These are phyloP conservation scores for Chlorokybus atmophyticus DNA, from an alignment of 139 green algal species.

Conservation along the genomic window DNA sequence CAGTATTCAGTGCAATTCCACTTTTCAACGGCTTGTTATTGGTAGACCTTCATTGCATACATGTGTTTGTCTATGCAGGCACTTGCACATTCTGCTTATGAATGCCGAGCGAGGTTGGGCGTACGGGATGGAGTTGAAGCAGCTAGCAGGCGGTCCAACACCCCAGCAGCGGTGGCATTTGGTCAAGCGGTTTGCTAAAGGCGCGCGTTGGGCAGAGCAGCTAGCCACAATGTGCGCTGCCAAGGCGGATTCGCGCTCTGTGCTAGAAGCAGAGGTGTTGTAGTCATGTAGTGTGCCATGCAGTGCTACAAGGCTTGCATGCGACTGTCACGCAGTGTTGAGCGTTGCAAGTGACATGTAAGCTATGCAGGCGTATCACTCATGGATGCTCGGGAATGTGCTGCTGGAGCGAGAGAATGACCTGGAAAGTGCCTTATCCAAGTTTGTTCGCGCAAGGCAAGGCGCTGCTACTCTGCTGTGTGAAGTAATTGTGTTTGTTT, in stretches of 20 bases:
- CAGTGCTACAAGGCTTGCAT: too few species aligned
- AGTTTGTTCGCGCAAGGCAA: slow-evolving; percentile 53
- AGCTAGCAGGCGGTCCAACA: slow-evolving; percentile 36
- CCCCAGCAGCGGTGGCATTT: slow-evolving; percentile 49
- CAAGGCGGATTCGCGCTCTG: slow-evolving; percentile 43
- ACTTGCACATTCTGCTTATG: slow-evolving; percentile 70
- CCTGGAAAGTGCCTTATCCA: slow-evolving; percentile 52
- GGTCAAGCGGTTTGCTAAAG: slow-evolving; percentile 56
- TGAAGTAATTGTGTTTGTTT: too few species aligned
- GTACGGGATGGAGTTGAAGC: slow-evolving; percentile 80
- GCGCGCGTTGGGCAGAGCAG: slow-evolving; percentile 37
- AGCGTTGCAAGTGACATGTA: too few species aligned
- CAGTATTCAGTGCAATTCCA: not conserved
- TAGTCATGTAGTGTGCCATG: too few species aligned
- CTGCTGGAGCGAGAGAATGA: slow-evolving; percentile 64
- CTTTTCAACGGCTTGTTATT: not conserved
- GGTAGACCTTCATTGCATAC: not conserved
- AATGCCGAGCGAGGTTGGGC: slow-evolving; percentile 73
- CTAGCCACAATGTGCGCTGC: slow-evolving; percentile 36
- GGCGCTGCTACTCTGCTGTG: too few species aligned
- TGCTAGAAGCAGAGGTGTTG: slow-evolving; percentile 67
- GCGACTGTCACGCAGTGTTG: too few species aligned
- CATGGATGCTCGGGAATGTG: slow-evolving; percentile 53
- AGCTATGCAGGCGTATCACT: slow-evolving; percentile 54
- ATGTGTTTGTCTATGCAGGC: slow-evolving; percentile 35